Conservation (phyloP, 2,329 filamentous ascomycete species). For the Diaporthe sp. region DNA sequence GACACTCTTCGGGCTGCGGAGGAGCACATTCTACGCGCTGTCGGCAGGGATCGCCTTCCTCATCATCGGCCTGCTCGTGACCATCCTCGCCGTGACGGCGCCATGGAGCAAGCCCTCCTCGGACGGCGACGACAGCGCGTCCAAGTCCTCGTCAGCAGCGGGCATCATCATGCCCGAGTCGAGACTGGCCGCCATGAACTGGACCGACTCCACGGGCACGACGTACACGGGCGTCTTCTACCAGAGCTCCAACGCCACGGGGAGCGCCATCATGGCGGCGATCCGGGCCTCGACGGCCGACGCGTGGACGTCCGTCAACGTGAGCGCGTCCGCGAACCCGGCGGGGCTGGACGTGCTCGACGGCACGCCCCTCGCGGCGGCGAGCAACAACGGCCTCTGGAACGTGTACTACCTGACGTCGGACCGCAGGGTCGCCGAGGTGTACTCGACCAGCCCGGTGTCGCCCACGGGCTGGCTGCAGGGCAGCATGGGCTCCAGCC, state of each 20-base stretch:
- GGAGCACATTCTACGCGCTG: conserved; percentile 32
- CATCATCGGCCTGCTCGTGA: conserved; percentile 33
- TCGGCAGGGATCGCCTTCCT: conserved; percentile 27
- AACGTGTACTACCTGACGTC: conserved; percentile 40
- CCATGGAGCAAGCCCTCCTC: background rate
- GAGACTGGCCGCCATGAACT: conserved; percentile 37
- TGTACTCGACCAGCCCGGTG: conserved; percentile 35
- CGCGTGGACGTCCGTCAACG: conserved; percentile 33
- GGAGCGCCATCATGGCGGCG: conserved; percentile 30
- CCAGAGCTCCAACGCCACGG: conserved; percentile 29
- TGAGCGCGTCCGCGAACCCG: conserved; percentile 22
- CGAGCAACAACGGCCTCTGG: conserved; percentile 40
- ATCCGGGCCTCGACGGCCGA: background rate
- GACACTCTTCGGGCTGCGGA: conserved; percentile 34
- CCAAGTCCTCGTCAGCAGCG: background rate
- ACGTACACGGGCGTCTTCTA: conserved; percentile 38
- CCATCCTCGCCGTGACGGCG: conserved; percentile 31
- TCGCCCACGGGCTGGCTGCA: conserved; percentile 27
- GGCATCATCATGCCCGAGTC: conserved; percentile 34
- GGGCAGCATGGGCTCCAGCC: conserved; percentile 29
- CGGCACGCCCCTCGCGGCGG: conserved; percentile 39
- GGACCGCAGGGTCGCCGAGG: conserved; percentile 36
- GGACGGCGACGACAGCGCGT: background rate
- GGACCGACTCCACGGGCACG: conserved; percentile 29
- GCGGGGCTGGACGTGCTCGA: conserved; percentile 37